Conservation (phyloP, 768 basidiomycete species). For the Suillus sp. region DNA sequence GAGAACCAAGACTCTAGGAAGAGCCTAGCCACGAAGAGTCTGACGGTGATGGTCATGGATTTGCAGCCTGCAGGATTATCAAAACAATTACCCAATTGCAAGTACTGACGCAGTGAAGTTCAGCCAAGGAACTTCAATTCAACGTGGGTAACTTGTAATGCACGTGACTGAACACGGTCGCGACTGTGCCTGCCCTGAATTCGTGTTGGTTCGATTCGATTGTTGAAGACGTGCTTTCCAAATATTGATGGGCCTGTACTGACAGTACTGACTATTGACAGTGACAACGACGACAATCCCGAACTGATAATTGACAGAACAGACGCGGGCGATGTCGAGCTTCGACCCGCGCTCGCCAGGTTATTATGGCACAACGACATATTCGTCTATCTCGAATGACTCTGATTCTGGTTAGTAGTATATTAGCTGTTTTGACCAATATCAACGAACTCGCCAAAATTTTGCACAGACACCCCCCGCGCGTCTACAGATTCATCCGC, state of each 20-base stretch:
- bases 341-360: conserved; percentile 61
- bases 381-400: conserved; percentile 52
- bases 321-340: conserved; percentile 21
- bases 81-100: too few relatives aligned
- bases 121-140: too few relatives aligned
- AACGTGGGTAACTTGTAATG: conserved; percentile 3
- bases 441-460: conserved; percentile 12
- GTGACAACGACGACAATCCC: conserved; percentile 5
- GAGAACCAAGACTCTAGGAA: neutral
- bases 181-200: conserved; percentile 44
- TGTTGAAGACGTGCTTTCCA: conserved; percentile 28
- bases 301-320: conserved; percentile 38
- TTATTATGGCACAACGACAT: conserved; percentile 57
- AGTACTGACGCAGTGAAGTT: too few relatives aligned
- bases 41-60: neutral
- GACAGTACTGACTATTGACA: conserved; percentile 1
- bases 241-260: conserved; percentile 9
- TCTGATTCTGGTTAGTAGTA: conserved; percentile 51
- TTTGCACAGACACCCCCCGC: conserved; percentile 43
- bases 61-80: too few relatives aligned
- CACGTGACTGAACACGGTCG: conserved; percentile 44
- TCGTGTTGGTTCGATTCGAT: conserved; percentile 21
- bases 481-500: conserved; percentile 44
- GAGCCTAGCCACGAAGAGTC: neutral
- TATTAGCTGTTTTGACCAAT: neutral